Base-by-base conservation (phyloP, 2,329 filamentous ascomycete species). In the Calonectria henricotiae region DNA sequence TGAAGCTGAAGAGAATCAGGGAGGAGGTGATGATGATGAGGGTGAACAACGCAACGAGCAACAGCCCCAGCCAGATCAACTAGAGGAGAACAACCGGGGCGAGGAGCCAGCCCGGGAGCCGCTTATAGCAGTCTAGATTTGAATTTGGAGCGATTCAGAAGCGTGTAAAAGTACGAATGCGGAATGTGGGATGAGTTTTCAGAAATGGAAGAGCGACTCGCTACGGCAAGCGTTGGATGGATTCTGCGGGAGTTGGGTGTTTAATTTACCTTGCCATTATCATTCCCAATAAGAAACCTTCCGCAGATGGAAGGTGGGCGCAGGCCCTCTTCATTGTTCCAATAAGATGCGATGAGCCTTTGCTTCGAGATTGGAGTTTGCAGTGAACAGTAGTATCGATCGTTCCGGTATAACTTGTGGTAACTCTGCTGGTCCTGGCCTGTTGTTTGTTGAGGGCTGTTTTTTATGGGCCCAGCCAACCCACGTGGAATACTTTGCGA, bases 1-100 rank as follows among this genome's bases (percentile, higher is more conserved):
- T 73, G 74, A 44, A 2, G 76, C 75, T 7, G 76, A 75, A 17
- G 77, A 73, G 23, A 74, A 65, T 25, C 73, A 74, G 20, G 67
- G 65, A 39, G 67, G 39, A 17, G 71, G 62, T 43, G 67, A 63
- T 43, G 67, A 69, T 39, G 43, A 60, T 54, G 65, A 71, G 17
- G 73, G 17, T 13, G 51, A 51, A n/a, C 62, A 63, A 61, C 60
- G 60, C 25, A 68, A 47, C 37, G 62, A 60, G 62, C 37, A 62
- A 23, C 47, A 55, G n/a, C 47, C 49, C 27, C 62, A 70, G 44
- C 79, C 71, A 81, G 68, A 72, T 5, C 62, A 65, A 61, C 68
- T 65, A 43, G 47, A 54, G 46, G 58, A 44, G 46, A 64, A 49
- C 54, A 65, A 76, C 49, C 46, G 68, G 25, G 71, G 47, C 12